A percentile compares a stretch with the other conserved stretches of the same genome.
Conservation (phyloP, 176 grass and related monocot genomes). For the Oryza punctata region DNA sequence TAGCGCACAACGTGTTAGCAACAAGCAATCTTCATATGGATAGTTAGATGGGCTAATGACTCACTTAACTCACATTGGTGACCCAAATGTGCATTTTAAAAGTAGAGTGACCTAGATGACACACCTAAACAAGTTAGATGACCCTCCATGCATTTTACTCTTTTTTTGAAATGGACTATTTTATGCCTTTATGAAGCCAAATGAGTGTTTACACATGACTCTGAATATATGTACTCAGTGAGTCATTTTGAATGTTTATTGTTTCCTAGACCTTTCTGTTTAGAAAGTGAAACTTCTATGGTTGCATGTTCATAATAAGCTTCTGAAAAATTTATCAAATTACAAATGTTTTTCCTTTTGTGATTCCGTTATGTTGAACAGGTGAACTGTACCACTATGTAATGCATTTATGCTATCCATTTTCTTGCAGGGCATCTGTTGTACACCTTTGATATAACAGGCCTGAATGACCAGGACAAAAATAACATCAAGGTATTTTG, state of each 20-base stretch:
- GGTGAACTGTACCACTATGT: conserved; percentile 16
- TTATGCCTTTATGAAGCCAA: conserved; percentile 13
- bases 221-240: conserved; percentile 18
- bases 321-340: background rate
- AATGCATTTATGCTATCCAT: conserved; percentile 9
- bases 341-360: background rate
- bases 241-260: background rate
- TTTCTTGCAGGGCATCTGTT: conserved; percentile 58
- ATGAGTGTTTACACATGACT: background rate
- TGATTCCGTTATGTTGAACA: conserved; percentile 9
- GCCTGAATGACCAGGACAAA: conserved; percentile 41
- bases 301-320: background rate
- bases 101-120: too few relatives aligned
- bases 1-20: too few relatives aligned
- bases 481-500: conserved; percentile 63
- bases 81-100: too few relatives aligned
- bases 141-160: too few relatives aligned
- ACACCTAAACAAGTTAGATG: too few relatives aligned
- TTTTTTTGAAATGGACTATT: background rate
- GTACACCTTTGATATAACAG: conserved; percentile 78
- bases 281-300: conserved; percentile 25
- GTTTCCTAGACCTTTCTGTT: conserved; percentile 16
- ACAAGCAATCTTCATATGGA: too few relatives aligned
- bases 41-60: too few relatives aligned
- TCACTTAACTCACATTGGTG: too few relatives aligned